Percentiles rank a stretch among this genome's conserved stretches.
Conservation (phyloP, 768 basidiomycete species). For the Hebeloma cylindrosporum region DNA sequence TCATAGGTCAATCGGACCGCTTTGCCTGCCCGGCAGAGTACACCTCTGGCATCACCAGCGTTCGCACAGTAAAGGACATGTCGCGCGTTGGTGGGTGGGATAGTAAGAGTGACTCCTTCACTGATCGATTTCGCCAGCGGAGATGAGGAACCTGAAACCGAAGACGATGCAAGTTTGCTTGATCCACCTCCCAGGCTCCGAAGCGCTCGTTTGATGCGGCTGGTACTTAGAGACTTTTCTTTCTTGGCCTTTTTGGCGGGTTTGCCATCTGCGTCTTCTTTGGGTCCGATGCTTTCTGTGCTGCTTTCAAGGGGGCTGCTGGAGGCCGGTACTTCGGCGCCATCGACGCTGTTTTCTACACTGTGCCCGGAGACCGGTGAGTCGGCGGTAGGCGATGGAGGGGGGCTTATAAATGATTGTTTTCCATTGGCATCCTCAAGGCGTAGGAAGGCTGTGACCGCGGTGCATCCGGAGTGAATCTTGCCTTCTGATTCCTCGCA, state of each 20-base stretch:
- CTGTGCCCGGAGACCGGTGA: constrained; percentile 35
- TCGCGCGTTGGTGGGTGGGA: constrained; percentile 53
- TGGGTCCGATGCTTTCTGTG: constrained; percentile 41
- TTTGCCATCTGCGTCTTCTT: constrained; percentile 26
- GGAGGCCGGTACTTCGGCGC: constrained; percentile 24
- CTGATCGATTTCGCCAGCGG: constrained; percentile 30
- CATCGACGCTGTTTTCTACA: constrained; percentile 34
- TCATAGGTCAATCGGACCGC: constrained; percentile 96
- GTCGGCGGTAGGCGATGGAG: constrained; percentile 30
- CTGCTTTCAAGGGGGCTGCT: constrained; percentile 43
- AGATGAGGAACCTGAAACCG: constrained; percentile 37
- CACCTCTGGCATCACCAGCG: constrained; percentile 94
- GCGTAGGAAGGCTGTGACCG: constrained; percentile 92
- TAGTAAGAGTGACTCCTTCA: constrained; percentile 30
- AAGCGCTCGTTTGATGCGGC: constrained; percentile 55
- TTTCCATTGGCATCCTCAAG: constrained; percentile 78
- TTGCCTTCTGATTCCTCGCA: constrained; percentile 87
- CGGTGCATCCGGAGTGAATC: constrained; percentile 96
- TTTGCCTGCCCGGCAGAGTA: constrained; percentile 86
- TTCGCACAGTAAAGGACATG: constrained; percentile 94
- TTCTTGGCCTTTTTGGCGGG: constrained; percentile 40
- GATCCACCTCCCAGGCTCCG: constrained; percentile 48
- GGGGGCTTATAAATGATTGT: constrained; percentile 60
- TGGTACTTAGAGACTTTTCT: constrained; percentile 44
- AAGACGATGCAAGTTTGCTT: constrained; percentile 25